Conservation (phyloP, 768 basidiomycete species). For the Lentinula boryana region DNA sequence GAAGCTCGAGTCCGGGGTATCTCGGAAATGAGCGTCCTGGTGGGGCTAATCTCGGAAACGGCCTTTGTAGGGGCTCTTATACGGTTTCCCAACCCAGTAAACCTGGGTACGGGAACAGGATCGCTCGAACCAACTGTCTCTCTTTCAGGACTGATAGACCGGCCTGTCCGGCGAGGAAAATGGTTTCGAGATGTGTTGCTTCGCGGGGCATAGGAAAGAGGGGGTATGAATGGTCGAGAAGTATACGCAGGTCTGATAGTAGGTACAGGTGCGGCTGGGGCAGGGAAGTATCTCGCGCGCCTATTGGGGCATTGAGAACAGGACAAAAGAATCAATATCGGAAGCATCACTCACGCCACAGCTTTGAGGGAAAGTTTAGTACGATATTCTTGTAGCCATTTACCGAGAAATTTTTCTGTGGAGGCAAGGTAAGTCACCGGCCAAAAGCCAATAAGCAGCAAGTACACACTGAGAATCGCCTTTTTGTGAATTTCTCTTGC, state of each 20-base stretch:
- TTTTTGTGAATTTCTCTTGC: conserved; percentile 59
- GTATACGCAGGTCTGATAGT: conserved; percentile 8
- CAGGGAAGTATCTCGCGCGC: conserved; percentile 75
- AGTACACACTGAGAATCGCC: conserved; percentile 49
- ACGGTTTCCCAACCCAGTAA: neutral
- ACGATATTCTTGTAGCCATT: conserved; percentile 65
- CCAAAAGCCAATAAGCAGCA: conserved; percentile 1
- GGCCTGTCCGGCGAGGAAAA: conserved; percentile 21
- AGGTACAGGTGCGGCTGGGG: conserved; percentile 49
- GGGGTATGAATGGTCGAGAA: conserved; percentile 14
- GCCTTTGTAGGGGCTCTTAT: conserved; percentile 14
- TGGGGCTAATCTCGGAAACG: conserved; percentile 24
- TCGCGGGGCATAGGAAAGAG: conserved; percentile 14
- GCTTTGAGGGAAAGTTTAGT: conserved; percentile 74
- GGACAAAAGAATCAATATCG: neutral
- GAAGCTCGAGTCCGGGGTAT: conserved; percentile 18
- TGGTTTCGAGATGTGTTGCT: conserved; percentile 20
- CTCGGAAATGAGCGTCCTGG: conserved; percentile 20
- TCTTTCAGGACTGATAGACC: conserved; percentile 17
- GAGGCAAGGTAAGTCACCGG: conserved; percentile 8
- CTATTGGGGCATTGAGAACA: conserved; percentile 28
- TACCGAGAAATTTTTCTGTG: conserved; percentile 48
- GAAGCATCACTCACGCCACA: conserved; percentile 59
- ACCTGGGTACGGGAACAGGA: conserved; percentile 1
- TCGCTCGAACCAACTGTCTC: conserved; percentile 2